Percentiles rank a stretch among this genome's conserved stretches.
phyloP scores from a whole-genome alignment of 768 basidiomycete genomes.

The Termitomyces sp. region DNA sequence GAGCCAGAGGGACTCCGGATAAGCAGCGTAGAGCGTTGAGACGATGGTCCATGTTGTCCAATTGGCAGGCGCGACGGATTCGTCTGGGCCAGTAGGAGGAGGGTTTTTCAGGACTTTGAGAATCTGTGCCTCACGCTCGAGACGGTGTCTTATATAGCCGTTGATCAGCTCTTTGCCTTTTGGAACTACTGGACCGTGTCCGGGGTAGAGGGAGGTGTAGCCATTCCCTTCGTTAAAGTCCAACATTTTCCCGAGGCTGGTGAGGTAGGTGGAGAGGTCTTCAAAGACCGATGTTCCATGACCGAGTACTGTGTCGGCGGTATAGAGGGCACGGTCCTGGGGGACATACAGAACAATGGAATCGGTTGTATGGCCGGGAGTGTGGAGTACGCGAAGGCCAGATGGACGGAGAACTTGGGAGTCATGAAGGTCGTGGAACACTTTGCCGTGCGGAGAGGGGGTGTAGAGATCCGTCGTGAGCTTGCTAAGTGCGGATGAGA shows the following conservation, averaged over 20 bases:
- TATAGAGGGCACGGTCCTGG: constrained; percentile 74
- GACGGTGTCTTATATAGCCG: constrained; percentile 75
- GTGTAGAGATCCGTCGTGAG: constrained; percentile 41
- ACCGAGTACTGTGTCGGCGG: constrained; percentile 87
- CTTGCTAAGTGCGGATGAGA: constrained; percentile 33
- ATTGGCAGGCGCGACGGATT: constrained; percentile 2
- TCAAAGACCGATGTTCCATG: constrained; percentile 89
- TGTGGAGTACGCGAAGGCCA: constrained; percentile 64
- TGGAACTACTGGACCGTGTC: constrained; percentile 75
- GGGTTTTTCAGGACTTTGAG: constrained; percentile 39
- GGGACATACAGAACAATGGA: constrained; percentile 71
- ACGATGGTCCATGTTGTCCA: constrained; percentile 70
- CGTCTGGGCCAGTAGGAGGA: constrained; percentile 19
- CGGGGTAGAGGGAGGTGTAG: constrained; percentile 70
- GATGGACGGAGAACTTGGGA: constrained; percentile 42
- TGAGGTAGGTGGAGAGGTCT: constrained; percentile 67
- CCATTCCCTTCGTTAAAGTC: constrained; percentile 26
- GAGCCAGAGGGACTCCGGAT: constrained; percentile 66
- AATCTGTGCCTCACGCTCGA: constrained; percentile 78
- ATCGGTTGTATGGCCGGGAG: constrained; percentile 89
- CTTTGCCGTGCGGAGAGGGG: constrained; percentile 31
- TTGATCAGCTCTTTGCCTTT: constrained; percentile 57
- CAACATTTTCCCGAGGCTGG: constrained; percentile 55
- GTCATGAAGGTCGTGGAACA: constrained; percentile 56
- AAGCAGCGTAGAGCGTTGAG: constrained; percentile 59